Evolutionary conservation across 495 filamentous ascomycete species (phyloP).

Genomic region (Chaetomium tenue): DNA sequence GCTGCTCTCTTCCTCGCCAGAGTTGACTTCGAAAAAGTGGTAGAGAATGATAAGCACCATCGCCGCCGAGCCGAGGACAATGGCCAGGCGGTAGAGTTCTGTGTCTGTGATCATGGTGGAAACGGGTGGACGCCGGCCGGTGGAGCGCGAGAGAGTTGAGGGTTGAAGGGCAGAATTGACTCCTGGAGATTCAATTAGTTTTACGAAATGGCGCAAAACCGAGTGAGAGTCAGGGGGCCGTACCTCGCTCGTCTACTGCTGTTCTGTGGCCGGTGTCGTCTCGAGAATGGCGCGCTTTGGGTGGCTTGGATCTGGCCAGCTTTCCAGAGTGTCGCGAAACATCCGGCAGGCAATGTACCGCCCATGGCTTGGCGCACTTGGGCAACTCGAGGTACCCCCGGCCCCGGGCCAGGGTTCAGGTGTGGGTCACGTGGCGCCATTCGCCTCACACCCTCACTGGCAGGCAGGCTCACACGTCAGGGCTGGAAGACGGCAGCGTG

Average conservation of each 20-base stretch:
- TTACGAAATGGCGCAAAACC: neutral
- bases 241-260: constrained; percentile 10
- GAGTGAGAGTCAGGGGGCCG: neutral
- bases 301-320: constrained; percentile 32
- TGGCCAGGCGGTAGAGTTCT: constrained; percentile 79
- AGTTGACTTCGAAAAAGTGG: constrained; percentile 96
- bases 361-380: constrained; percentile 5
- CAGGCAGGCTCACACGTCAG: constrained; percentile 23
- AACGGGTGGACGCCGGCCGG: neutral
- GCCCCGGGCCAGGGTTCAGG: neutral
- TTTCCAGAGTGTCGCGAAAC: constrained; percentile 23
- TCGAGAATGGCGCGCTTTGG: constrained; percentile 7
- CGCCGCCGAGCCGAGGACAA: constrained; percentile 86
- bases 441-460: too few species aligned
- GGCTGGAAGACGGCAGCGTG: constrained; percentile 23
- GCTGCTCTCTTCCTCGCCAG: constrained; percentile 54
- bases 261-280: neutral
- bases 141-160: constrained; percentile 1
- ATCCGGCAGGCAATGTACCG: constrained; percentile 16
- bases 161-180: neutral
- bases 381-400: neutral
- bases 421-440: constrained; percentile 20
- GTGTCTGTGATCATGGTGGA: constrained; percentile 78
- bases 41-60: constrained; percentile 95
- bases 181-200: constrained; percentile 3